Base-by-base conservation (phyloP, 2,329 filamentous ascomycete genomes). In the Emergomyces orientalis region DNA sequence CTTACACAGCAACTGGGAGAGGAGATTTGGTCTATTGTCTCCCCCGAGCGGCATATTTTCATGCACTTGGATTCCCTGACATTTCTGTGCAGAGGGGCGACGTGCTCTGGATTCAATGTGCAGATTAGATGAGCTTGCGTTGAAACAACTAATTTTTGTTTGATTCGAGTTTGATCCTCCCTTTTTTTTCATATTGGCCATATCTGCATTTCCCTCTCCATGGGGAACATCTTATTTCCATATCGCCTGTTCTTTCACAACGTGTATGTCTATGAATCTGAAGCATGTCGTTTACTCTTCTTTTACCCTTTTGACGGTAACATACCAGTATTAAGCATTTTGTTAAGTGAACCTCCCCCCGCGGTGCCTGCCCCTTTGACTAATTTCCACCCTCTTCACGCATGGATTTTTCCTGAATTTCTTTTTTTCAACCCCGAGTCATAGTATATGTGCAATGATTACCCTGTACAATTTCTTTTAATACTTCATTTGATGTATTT, bases 1-100 rank as follows among this genome's bases (percentile, higher is more conserved):
- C 34, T 43, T 43, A 64, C 30, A 25, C 67, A 52, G 61, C 62
- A 11, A 25, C 63, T 9, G 62, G 67, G 19, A 73, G 73, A 14
- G 76, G 80, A 17, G 80, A 81, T 66, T 67, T 76, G 9, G 67
- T 81, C 41, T 81, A 80, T 62, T 76, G 71, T 22, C 65, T 68
- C 64, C 69, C 69, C 37, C 71, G 64, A 32, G 68, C 68, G 62
- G 67, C 57, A 37, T 70, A 69, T 59, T 75, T 73, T 59, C 67
- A 67, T 55, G 72, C 73, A 17, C 64, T 76, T 58, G 71, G 74
- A 7, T 65, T 69, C 37, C 55, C 55, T 5, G 19, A 47, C 30
- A 57, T 64, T 14, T 60, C 68, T 8, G 67, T 69, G 7, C 62
- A 69, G 8, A 66, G 70, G n/a, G 66, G 67, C 4, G 67, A 64